phyloP scores from a whole-genome alignment of 768 basidiomycete species.

The Dendrothele bispora region DNA sequence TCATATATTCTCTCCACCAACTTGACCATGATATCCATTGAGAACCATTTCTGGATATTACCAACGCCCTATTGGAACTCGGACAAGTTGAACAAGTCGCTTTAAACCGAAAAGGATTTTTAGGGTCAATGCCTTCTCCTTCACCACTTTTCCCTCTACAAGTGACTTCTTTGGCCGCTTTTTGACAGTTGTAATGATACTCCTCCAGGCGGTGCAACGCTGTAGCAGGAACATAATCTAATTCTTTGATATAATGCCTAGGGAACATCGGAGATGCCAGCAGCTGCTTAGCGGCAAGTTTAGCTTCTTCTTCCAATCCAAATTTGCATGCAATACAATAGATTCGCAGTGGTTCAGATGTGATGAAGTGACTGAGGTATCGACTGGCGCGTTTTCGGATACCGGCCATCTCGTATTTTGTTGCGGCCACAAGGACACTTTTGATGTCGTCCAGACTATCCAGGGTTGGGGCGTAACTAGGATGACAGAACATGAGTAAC shows the following conservation, averaged over 20 bases:
- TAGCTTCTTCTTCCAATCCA: constrained; percentile 12
- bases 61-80: no score
- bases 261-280: constrained; percentile 15
- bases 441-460: background rate
- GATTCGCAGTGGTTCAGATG: constrained; percentile 15
- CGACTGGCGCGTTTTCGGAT: constrained; percentile 13
- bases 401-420: constrained; percentile 26
- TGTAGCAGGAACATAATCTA: constrained; percentile 29
- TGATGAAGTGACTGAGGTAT: constrained; percentile 14
- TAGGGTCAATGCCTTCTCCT: no score
- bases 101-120: no score
- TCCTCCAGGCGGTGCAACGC: constrained; percentile 27
- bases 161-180: no score
- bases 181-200: no score
- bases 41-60: no score
- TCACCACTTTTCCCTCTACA: no score
- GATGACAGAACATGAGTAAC: background rate
- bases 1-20: no score
- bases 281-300: constrained; percentile 16
- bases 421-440: constrained; percentile 14
- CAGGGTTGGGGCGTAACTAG: background rate
- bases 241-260: constrained; percentile 24
- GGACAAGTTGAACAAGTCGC: no score
- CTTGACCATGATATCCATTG: no score
- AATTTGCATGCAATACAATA: constrained; percentile 18